A percentile compares a stretch with the other conserved stretches of the same genome.
These are phyloP conservation scores for Aspergillus sp. DNA, from an alignment of 2,329 filamentous ascomycete genomes.

Conservation along the genomic window DNA sequence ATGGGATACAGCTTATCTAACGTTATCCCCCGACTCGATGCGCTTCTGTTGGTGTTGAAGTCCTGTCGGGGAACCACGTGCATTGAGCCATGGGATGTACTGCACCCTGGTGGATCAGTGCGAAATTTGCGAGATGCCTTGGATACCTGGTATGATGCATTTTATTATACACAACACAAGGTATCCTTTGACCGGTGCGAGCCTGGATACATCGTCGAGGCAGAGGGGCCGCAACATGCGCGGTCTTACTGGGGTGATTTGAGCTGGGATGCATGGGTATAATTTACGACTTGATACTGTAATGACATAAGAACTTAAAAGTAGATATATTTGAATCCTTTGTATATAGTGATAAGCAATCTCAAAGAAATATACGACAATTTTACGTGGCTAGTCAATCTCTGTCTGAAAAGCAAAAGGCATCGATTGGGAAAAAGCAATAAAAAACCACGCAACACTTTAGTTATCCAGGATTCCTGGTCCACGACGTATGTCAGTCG, in stretches of 20 bases:
- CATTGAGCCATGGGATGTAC: slow-evolving; percentile 27
- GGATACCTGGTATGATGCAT: slow-evolving; percentile 17
- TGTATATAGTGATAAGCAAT: too few relatives aligned
- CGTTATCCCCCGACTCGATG: slow-evolving; percentile 24
- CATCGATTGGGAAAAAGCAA: too few relatives aligned
- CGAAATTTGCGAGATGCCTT: slow-evolving; percentile 24
- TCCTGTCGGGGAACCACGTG: slow-evolving; percentile 31
- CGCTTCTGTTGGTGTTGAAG: slow-evolving; percentile 34
- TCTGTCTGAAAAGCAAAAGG: too few relatives aligned
- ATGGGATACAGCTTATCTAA: slow-evolving; percentile 3
- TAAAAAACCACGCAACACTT: too few relatives aligned
- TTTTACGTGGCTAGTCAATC: too few relatives aligned
- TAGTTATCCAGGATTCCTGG: too few relatives aligned
- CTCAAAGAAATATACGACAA: too few relatives aligned
- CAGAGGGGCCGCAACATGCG: slow-evolving; percentile 25
- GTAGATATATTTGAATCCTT: too few relatives aligned
- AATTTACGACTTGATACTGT: background rate
- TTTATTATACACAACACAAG: slow-evolving; percentile 22
- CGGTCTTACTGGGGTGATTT: slow-evolving; percentile 14
- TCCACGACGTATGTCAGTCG: too few relatives aligned
- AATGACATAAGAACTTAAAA: background rate
- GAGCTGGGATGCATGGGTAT: slow-evolving; percentile 19
- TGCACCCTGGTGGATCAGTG: slow-evolving; percentile 25
- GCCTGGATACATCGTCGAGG: slow-evolving; percentile 27
- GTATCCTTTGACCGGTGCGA: slow-evolving; percentile 30